phyloP scores from a whole-genome alignment of 805 yeast genomes.

The Candida pini region DNA sequence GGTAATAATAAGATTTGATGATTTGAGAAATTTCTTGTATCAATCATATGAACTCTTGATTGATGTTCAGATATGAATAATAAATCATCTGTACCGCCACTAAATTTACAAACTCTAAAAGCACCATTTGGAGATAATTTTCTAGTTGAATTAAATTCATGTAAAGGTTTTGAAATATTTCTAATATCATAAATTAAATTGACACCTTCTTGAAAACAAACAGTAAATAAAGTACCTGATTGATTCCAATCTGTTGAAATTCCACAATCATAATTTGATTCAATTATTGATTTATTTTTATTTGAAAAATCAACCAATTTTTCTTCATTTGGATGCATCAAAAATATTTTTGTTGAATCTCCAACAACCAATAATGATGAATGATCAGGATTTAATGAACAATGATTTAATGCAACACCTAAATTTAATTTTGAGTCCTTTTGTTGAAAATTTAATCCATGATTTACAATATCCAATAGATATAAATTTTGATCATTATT shows the following conservation, averaged over 20 bases:
- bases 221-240: slow-evolving; percentile 69
- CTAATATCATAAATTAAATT: slow-evolving; percentile 75
- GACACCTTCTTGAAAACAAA: slow-evolving; percentile 82
- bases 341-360: slow-evolving; percentile 61
- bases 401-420: slow-evolving; percentile 70
- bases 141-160: slow-evolving; percentile 56
- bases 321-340: slow-evolving; percentile 41
- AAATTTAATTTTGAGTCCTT: slow-evolving; percentile 34
- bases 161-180: slow-evolving; percentile 47
- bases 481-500: slow-evolving; percentile 78
- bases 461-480: slow-evolving; percentile 49
- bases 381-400: slow-evolving; percentile 59
- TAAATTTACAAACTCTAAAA: slow-evolving; percentile 42
- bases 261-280: slow-evolving; percentile 67
- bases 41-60: slow-evolving; percentile 81
- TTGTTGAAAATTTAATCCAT: slow-evolving; percentile 31
- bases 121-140: slow-evolving; percentile 38
- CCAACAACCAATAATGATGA: slow-evolving; percentile 65
- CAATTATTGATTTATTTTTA: slow-evolving; percentile 31
- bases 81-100: slow-evolving; percentile 67
- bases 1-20: slow-evolving; percentile 77
- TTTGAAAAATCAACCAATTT: slow-evolving; percentile 10
- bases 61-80: slow-evolving; percentile 77
- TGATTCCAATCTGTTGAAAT: slow-evolving; percentile 76
- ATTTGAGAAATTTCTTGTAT: slow-evolving; percentile 64